Evolutionary conservation across 2,329 filamentous ascomycete species (phyloP).

Genomic region (Penicillium psychrosexuale): DNA sequence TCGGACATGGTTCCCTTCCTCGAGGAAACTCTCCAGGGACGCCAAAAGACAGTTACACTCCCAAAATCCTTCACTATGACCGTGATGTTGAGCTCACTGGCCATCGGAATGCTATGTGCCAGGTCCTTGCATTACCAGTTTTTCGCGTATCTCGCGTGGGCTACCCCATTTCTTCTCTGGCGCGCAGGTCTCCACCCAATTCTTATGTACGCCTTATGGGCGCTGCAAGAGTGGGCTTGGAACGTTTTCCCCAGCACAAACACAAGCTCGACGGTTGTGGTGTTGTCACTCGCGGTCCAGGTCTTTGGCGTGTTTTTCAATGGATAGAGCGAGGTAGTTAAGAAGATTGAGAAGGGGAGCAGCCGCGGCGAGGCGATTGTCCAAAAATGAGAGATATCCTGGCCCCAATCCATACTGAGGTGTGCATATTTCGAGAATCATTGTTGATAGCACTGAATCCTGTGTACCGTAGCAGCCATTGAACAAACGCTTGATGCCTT

Average conservation of each 20-base stretch:
- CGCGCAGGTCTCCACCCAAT: slow-evolving; percentile 66
- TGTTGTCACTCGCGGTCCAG: slow-evolving; percentile 66
- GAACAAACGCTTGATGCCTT: neutral
- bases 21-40: slow-evolving; percentile 51
- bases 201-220: slow-evolving; percentile 67
- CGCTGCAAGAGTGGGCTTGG: slow-evolving; percentile 86
- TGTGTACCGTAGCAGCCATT: neutral
- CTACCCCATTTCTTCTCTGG: slow-evolving; percentile 84
- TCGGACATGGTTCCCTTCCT: slow-evolving; percentile 58
- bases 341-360: slow-evolving; percentile 16
- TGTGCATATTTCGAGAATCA: neutral
- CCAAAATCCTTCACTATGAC: slow-evolving; percentile 73
- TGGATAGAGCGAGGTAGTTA: slow-evolving; percentile 26
- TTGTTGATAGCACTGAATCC: neutral
- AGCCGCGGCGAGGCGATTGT: slow-evolving; percentile 19
- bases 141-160: slow-evolving; percentile 87
- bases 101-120: slow-evolving; percentile 79
- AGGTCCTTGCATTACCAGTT: slow-evolving; percentile 93
- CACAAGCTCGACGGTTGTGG: slow-evolving; percentile 63
- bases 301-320: slow-evolving; percentile 60
- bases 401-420: neutral
- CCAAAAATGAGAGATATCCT: slow-evolving; percentile 19
- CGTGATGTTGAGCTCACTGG: slow-evolving; percentile 70
- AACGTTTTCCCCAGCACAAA: slow-evolving; percentile 84
- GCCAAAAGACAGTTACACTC: slow-evolving; percentile 56